These are phyloP conservation scores for Penicillium odoratum DNA, from an alignment of 495 filamentous ascomycete species.

Conservation along the genomic window DNA sequence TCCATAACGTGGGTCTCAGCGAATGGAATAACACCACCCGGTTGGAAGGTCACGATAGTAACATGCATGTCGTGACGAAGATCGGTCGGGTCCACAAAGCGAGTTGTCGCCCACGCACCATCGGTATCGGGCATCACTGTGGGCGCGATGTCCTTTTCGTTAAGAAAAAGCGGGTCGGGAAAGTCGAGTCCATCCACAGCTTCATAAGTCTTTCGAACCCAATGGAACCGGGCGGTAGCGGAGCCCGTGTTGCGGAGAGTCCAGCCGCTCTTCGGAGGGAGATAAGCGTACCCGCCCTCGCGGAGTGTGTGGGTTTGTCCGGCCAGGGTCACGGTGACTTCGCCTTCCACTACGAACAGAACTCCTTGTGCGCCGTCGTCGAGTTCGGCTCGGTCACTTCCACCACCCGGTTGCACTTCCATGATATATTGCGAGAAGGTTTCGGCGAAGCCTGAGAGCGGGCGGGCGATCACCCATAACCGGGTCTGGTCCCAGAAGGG, in stretches of 20 bases:
- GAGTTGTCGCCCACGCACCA: conserved; percentile 28
- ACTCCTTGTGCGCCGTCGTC: conserved; percentile 25
- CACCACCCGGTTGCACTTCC: conserved; percentile 27
- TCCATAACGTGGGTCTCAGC: conserved; percentile 32
- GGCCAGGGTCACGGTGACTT: conserved; percentile 23
- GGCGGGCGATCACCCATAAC: conserved; percentile 30
- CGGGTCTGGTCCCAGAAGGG: conserved; percentile 31
- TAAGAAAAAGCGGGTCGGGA: conserved; percentile 26
- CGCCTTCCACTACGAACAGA: conserved; percentile 26
- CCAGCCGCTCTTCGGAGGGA: conserved; percentile 28
- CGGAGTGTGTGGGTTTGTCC: conserved; percentile 20
- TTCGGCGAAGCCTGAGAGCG: conserved; percentile 29
- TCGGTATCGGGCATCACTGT: conserved; percentile 26
- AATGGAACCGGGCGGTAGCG: conserved; percentile 28
- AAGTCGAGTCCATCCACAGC: conserved; percentile 22
- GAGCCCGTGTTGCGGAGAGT: conserved; percentile 22
- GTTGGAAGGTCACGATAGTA: conserved; percentile 30
- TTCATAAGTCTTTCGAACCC: conserved; percentile 30
- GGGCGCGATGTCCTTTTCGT: conserved; percentile 27
- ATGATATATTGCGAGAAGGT: conserved; percentile 34
- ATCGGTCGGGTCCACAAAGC: conserved; percentile 28
- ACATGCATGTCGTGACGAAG: conserved; percentile 34
- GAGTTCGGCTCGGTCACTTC: conserved; percentile 24
- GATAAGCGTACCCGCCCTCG: conserved; percentile 28
- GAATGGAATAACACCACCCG: conserved; percentile 28